These are phyloP conservation scores for Talaromyces funiculosus DNA, from an alignment of 2,329 filamentous ascomycete genomes.

Conservation along the genomic window DNA sequence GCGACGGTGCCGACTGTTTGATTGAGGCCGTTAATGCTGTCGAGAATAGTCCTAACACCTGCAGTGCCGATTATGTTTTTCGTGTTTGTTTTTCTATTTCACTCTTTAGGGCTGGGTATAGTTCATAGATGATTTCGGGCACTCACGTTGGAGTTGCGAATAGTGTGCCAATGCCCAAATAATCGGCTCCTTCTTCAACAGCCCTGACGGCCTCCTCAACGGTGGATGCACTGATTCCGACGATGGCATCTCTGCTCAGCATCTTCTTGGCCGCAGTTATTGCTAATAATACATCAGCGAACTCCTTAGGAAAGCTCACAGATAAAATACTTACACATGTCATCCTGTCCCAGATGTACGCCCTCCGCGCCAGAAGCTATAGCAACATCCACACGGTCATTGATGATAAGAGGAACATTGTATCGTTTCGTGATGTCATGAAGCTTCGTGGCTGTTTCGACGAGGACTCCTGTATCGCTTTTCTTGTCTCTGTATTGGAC, in stretches of 20 bases:
- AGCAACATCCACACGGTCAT: constrained; percentile 87
- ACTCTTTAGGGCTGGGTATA: not conserved
- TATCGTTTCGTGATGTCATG: constrained; percentile 64
- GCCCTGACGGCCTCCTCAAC: constrained; percentile 67
- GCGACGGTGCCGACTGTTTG: constrained; percentile 56
- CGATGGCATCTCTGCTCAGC: constrained; percentile 71
- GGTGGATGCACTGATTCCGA: constrained; percentile 80
- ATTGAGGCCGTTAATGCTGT: constrained; percentile 48
- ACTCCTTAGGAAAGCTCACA: not conserved
- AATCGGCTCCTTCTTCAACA: constrained; percentile 72
- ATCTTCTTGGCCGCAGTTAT: constrained; percentile 59
- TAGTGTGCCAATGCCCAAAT: constrained; percentile 84
- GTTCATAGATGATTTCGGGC: no score
- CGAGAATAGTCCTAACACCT: constrained; percentile 63
- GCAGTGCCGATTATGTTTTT: constrained; percentile 72
- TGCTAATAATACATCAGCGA: not conserved
- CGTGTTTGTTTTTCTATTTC: constrained; percentile 71
- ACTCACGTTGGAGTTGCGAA: constrained; percentile 74
- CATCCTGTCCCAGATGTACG: constrained; percentile 92
- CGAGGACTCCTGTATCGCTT: constrained; percentile 64
- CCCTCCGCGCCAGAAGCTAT: constrained; percentile 81
- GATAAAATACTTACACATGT: constrained; percentile 57
- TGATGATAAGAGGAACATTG: constrained; percentile 78
- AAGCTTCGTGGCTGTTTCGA: constrained; percentile 64
- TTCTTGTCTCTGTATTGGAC: constrained; percentile 91